Base-by-base conservation (phyloP, 768 basidiomycete genomes). In the Strobilomyces dryophilus region DNA sequence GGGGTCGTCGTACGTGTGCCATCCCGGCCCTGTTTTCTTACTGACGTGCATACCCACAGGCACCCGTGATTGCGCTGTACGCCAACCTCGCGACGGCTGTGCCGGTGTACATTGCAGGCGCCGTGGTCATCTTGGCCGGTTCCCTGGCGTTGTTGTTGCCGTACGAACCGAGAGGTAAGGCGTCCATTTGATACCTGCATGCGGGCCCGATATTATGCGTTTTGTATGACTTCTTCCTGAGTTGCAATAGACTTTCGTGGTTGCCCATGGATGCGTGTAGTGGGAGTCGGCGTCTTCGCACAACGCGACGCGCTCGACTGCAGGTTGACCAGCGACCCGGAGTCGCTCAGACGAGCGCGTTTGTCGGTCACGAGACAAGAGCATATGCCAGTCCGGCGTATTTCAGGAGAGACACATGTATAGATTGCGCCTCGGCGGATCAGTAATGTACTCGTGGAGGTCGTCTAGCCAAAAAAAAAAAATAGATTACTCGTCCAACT, bases 91-190 rank as follows among this genome's bases (percentile, higher is more conserved):
- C 71, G 29, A 85, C 84, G 0, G 75, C 82, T 1, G 81, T 82
- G 0, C 89, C 89, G 0, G 84, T 90, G 26, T 90, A 86, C 62
- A 80, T 88, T 39, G 76, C 85, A 8, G 87, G 84, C 1, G 82
- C 75, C 5, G 59, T 91, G 50, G 75, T 87, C 55, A 72, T 90
- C 21, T 70, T 75, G 48, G 79, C 83, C 5, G 87, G 86, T 3
- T 64, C 72, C 9, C 59, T 89, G 46, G 78, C 84, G 2, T 64
- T 89, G 31, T 60, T 86, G 1, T 69, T 92, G 18, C 89, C 88
- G 0, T 89, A 83, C 57, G 87, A 91, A 66, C 83, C 87, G 0
- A 71, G 82, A 60, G 89, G 88, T 18, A 85, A 80, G 61, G 83
- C 82, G 31, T 83, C 84, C 46, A 79, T 87, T 63, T 89, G n/a